These are phyloP conservation scores for Corniculantispora saksenae DNA, from an alignment of 2,329 filamentous ascomycete genomes.

Conservation along the genomic window DNA sequence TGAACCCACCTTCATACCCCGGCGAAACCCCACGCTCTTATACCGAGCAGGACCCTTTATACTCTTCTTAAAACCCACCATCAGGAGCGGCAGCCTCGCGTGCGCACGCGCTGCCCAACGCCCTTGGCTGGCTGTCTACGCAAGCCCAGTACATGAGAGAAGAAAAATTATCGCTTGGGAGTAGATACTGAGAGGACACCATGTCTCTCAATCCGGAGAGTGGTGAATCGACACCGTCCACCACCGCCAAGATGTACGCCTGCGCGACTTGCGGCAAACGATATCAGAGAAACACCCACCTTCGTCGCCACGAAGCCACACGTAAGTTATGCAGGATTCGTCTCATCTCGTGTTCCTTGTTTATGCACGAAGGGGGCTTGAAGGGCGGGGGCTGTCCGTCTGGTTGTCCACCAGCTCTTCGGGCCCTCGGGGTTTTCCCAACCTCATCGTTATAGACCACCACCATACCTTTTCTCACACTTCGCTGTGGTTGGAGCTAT, in stretches of 20 bases:
- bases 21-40: slow-evolving; percentile 12
- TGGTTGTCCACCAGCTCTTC: not conserved
- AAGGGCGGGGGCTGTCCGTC: not conserved
- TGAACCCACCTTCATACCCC: slow-evolving; percentile 1
- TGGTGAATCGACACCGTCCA: not conserved
- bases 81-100: not conserved
- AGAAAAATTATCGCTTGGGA: not conserved
- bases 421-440: not conserved
- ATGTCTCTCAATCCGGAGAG: not conserved
- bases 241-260: not conserved
- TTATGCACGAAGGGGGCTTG: not conserved
- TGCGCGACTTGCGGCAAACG: slow-evolving; percentile 28
- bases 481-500: not conserved
- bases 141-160: not conserved
- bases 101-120: not conserved
- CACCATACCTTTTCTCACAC: not conserved
- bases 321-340: slow-evolving; percentile 23
- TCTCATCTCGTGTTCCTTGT: not conserved
- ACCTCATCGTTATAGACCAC: not conserved
- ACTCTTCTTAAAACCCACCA: slow-evolving; percentile 6
- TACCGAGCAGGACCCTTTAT: too few species aligned
- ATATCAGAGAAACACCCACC: slow-evolving; percentile 30
- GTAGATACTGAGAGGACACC: not conserved
- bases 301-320: slow-evolving; percentile 30
- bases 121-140: not conserved